Conservation (phyloP, 2,329 filamentous ascomycete genomes). For the Coniochaeta sp. region DNA sequence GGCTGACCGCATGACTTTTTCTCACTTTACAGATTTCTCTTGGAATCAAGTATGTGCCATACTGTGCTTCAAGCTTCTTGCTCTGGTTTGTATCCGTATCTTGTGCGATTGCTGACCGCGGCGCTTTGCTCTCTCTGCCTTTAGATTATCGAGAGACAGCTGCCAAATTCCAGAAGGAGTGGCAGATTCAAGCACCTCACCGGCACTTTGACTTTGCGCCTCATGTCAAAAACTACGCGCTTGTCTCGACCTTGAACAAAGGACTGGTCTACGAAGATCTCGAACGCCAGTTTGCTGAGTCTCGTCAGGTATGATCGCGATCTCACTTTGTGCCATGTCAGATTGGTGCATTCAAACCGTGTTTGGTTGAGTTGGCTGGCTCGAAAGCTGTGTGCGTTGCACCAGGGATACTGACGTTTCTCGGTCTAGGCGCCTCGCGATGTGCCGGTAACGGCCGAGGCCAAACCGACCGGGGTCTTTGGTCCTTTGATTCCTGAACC, state of each 20-base stretch:
- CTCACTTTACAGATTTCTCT: slow-evolving; percentile 40
- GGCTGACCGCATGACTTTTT: slow-evolving; percentile 8
- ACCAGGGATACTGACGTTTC: slow-evolving; percentile 30
- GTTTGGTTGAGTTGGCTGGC: slow-evolving; percentile 6
- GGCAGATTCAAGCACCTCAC: slow-evolving; percentile 56
- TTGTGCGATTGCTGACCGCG: slow-evolving; percentile 24
- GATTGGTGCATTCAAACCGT: neutral
- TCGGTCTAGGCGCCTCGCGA: slow-evolving; percentile 41
- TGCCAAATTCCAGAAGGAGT: slow-evolving; percentile 62
- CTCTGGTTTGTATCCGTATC: slow-evolving; percentile 6
- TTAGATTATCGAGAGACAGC: slow-evolving; percentile 62
- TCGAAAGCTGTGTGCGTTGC: slow-evolving; percentile 2
- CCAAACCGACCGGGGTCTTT: slow-evolving; percentile 47
- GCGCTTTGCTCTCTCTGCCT: slow-evolving; percentile 10
- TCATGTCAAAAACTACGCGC: slow-evolving; percentile 57
- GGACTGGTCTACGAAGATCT: slow-evolving; percentile 55
- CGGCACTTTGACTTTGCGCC: slow-evolving; percentile 57
- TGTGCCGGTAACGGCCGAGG: slow-evolving; percentile 37
- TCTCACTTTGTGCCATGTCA: neutral
- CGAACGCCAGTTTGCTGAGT: slow-evolving; percentile 39
- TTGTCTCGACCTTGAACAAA: slow-evolving; percentile 57
- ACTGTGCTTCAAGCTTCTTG: too few species aligned
- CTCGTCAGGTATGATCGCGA: slow-evolving; percentile 34
- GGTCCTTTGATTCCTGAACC: slow-evolving; percentile 44
- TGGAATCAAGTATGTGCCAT: slow-evolving; percentile 53